These are phyloP conservation scores for Ilyonectria sp. DNA, from an alignment of 2,329 filamentous ascomycete species.

Conservation along the genomic window DNA sequence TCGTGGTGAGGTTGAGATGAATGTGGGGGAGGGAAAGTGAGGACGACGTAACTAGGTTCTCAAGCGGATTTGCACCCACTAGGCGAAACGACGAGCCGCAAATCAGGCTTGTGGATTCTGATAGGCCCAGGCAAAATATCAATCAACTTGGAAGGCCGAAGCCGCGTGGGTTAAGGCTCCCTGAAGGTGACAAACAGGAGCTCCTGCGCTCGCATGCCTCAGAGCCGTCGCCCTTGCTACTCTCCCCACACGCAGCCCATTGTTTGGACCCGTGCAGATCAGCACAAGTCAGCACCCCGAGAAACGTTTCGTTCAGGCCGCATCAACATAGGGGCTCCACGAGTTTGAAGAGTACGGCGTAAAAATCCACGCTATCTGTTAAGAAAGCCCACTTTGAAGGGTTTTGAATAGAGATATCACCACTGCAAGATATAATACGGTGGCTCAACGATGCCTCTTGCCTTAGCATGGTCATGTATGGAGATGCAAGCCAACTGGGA, in stretches of 20 bases:
- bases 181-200: constrained; percentile 11
- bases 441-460: constrained; percentile 1
- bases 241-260: constrained; percentile 29
- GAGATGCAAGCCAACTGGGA: constrained; percentile 15
- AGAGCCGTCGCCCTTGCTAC: constrained; percentile 18
- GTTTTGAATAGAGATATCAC: constrained; percentile 16
- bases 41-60: constrained; percentile 50
- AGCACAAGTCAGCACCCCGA: constrained; percentile 25
- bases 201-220: constrained; percentile 17
- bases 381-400: constrained; percentile 2
- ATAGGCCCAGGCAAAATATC: constrained; percentile 49
- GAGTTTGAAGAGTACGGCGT: constrained; percentile 8
- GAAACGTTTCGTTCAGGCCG: constrained; percentile 20
- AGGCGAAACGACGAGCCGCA: constrained; percentile 50
- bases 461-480: neutral
- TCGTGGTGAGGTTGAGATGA: constrained; percentile 49
- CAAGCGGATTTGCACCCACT: constrained; percentile 52
- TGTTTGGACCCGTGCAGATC: constrained; percentile 27
- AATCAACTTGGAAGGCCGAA: constrained; percentile 38
- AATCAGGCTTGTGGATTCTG: constrained; percentile 49
- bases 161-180: constrained; percentile 20
- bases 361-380: constrained; percentile 21
- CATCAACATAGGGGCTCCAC: constrained; percentile 21
- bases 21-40: constrained; percentile 52
- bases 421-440: constrained; percentile 9